A percentile compares a stretch with the other conserved stretches of the same genome.
phyloP scores from a whole-genome alignment of 2,329 filamentous ascomycete species.

The Lasiodiplodia gonubiensis region DNA sequence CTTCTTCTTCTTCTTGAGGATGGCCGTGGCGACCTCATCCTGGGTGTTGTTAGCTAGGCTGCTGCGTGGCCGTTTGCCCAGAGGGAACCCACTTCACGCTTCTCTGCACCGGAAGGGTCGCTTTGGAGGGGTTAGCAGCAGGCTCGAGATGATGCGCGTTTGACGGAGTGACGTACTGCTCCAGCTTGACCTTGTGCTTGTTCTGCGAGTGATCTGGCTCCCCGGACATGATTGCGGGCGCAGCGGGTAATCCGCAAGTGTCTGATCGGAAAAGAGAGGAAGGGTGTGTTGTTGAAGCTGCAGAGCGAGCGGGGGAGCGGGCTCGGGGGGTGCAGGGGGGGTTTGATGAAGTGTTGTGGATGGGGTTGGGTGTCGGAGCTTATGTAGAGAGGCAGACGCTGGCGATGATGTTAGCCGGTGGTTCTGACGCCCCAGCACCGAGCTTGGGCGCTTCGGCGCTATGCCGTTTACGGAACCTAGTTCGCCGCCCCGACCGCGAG shows the following conservation, averaged over 20 bases:
- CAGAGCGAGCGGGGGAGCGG: constrained; percentile 9
- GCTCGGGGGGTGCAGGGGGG: constrained; percentile 14
- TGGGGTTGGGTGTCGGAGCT: constrained; percentile 21
- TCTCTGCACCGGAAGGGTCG: constrained; percentile 86
- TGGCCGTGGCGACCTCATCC: constrained; percentile 93
- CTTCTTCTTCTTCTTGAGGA: constrained; percentile 99
- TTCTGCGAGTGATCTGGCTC: constrained; percentile 53
- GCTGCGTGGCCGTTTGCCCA: constrained; percentile 27
- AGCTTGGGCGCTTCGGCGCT: constrained; percentile 26
- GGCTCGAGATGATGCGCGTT: constrained; percentile 29
- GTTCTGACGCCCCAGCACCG: constrained; percentile 21
- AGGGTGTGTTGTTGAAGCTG: constrained; percentile 16
- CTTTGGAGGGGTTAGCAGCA: constrained; percentile 60
- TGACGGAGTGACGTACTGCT: constrained; percentile 46
- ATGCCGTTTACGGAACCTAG: constrained; percentile 7
- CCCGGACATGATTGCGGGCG: constrained; percentile 52
- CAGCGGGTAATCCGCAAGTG: constrained; percentile 14
- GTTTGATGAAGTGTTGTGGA: constrained; percentile 13
- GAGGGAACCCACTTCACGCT: constrained; percentile 72
- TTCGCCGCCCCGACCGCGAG: constrained; percentile 10
- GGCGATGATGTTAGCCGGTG: constrained; percentile 29
- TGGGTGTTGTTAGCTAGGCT: constrained; percentile 50
- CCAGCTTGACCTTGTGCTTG: constrained; percentile 57
- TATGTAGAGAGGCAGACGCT: constrained; percentile 27
- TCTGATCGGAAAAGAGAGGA: constrained; percentile 2